phyloP scores from a whole-genome alignment of 805 yeast species.

The Maudiozyma bulderi region DNA sequence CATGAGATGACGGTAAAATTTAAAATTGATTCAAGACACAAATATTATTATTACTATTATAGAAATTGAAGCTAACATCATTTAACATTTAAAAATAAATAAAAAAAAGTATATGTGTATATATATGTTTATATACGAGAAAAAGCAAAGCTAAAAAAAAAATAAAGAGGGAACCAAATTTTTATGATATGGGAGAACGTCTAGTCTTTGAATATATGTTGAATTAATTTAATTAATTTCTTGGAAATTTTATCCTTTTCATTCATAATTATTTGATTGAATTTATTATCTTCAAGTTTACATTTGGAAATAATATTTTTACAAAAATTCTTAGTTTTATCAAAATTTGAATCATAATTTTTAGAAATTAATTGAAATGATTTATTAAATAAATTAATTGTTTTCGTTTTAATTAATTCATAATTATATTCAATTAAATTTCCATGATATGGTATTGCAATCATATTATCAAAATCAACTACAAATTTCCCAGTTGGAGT shows the following conservation, averaged over 20 bases:
- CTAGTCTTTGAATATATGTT: neutral
- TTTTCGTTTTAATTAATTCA: neutral
- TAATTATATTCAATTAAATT: neutral
- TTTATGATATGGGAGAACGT: neutral
- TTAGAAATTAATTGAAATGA: neutral
- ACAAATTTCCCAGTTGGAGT: constrained; percentile 13
- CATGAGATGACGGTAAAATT: too few relatives aligned
- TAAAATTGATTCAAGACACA: too few relatives aligned
- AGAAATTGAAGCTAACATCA: too few relatives aligned
- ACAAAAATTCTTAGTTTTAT: neutral
- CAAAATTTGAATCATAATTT: neutral
- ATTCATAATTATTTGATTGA: neutral
- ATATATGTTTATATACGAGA: neutral
- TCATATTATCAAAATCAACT: constrained; percentile 18
- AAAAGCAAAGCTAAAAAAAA: neutral
- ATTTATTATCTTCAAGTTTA: neutral
- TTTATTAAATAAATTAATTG: neutral
- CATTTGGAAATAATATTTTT: neutral
- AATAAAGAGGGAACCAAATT: neutral
- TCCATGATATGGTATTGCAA: constrained; percentile 9
- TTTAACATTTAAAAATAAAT: too few relatives aligned
- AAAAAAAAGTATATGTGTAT: too few relatives aligned
- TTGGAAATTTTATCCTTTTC: neutral
- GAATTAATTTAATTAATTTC: neutral
- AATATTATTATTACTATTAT: too few relatives aligned